These are phyloP conservation scores for Capsella rubella DNA, from an alignment of 441 rosid species.

Conservation along the genomic window DNA sequence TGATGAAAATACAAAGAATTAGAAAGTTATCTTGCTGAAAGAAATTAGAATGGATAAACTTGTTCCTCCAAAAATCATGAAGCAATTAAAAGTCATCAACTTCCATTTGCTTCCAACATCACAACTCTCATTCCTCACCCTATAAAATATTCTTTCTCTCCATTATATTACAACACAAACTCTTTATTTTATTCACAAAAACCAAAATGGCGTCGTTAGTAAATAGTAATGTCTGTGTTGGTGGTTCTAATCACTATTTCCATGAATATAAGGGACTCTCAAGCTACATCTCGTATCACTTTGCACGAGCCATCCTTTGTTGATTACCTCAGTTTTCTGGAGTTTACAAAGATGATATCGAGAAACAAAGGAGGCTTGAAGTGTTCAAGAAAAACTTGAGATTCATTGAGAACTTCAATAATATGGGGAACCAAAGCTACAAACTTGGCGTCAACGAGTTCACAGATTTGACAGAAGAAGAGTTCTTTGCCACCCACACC, in stretches of 20 bases:
- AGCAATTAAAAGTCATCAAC: neutral
- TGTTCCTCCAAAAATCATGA: too few relatives aligned
- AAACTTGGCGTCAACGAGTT: constrained; percentile 48
- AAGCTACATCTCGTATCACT: constrained; percentile 43
- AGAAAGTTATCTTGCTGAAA: too few relatives aligned
- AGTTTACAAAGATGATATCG: constrained; percentile 47
- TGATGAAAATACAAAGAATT: too few relatives aligned
- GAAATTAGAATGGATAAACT: too few relatives aligned
- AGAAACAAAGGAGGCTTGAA: constrained; percentile 47
- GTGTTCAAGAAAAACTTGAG: constrained; percentile 40
- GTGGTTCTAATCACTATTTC: constrained; percentile 35
- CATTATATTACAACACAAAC: constrained; percentile 3
- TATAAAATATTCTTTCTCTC: constrained; percentile 25
- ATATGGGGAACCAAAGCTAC: constrained; percentile 42
- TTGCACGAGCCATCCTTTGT: constrained; percentile 39
- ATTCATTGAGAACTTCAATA: constrained; percentile 52
- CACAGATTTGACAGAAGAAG: constrained; percentile 42
- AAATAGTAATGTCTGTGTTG: neutral
- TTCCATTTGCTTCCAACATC: neutral
- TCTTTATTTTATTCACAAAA: neutral
- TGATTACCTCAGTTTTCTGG: constrained; percentile 50
- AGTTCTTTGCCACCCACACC: constrained; percentile 44
- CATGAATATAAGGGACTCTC: constrained; percentile 29
- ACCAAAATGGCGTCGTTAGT: constrained; percentile 18
- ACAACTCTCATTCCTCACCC: constrained; percentile 2